A percentile compares a stretch with the other conserved stretches of the same genome.
These are phyloP conservation scores for Ganoderma sinense DNA, from an alignment of 1,284 basidiomycete genomes.

Conservation along the genomic window DNA sequence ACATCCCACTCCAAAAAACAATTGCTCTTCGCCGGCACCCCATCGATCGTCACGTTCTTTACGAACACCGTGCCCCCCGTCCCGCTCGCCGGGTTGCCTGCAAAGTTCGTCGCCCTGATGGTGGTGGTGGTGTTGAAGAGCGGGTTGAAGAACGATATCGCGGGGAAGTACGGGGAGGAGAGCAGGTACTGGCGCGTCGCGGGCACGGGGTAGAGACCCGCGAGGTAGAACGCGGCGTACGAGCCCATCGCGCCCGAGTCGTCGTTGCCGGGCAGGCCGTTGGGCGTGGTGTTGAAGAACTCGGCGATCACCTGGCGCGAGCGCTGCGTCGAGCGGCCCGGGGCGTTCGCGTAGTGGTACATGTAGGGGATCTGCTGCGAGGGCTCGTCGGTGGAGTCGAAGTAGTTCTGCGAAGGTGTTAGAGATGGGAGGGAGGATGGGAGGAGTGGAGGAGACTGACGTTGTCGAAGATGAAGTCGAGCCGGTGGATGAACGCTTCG, in stretches of 20 bases:
- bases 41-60: slow-evolving; percentile 64
- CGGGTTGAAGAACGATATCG: slow-evolving; percentile 68
- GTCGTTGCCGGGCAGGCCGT: slow-evolving; percentile 70
- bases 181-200: slow-evolving; percentile 68
- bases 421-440: slow-evolving; percentile 27
- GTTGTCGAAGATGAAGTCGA: slow-evolving; percentile 64
- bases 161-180: slow-evolving; percentile 67
- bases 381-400: slow-evolving; percentile 65
- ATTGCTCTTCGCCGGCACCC: slow-evolving; percentile 60
- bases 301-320: slow-evolving; percentile 61
- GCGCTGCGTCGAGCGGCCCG: slow-evolving; percentile 63
- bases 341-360: slow-evolving; percentile 69
- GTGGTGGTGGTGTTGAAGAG: slow-evolving; percentile 62
- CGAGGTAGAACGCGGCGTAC: slow-evolving; percentile 66
- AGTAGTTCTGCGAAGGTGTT: slow-evolving; percentile 51
- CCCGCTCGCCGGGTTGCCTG: slow-evolving; percentile 57
- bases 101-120: slow-evolving; percentile 57
- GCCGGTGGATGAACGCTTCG: slow-evolving; percentile 57
- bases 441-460: slow-evolving; percentile 32
- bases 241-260: slow-evolving; percentile 71
- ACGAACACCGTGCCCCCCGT: slow-evolving; percentile 64
- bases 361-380: slow-evolving; percentile 71
- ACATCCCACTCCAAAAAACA: slow-evolving; percentile 71
- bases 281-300: slow-evolving; percentile 60
- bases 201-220: slow-evolving; percentile 68